Evolutionary conservation across 2,329 filamentous ascomycete genomes (phyloP), one percentile per base, ranked within the genome.

Genomic region (Phaeophleospora eucalypticola): DNA sequence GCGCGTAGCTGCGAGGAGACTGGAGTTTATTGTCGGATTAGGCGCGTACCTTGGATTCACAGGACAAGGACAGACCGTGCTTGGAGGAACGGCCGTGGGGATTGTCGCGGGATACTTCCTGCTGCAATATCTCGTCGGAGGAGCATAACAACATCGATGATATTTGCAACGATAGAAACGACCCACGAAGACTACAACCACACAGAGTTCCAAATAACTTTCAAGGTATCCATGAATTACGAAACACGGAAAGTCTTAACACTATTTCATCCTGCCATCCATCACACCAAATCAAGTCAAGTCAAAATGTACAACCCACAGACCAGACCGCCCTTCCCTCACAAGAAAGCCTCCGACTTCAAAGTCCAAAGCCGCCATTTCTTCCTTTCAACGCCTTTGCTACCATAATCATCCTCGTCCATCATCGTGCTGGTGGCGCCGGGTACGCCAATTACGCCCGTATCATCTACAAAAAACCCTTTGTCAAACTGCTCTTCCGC

Each of bases 11-110:
- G 83, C 82, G 7, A 73, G 81, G 45, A 70, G 67, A 35, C 76
- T 76, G 53, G 84, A 87, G 62, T 36, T 84, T 19, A 58, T 78
- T 17, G 76, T 84, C 2, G 84, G 84, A 9, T 65, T 77, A 36
- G 57, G 73, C 15, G 76, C 79, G 9, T 82, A 82, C 60, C 61
- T 84, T 20, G 69, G 60, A 1, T 51, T 72, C 56, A 76, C 73
- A 6, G 67, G 67, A 60, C 71, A 74, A 59, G 74, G 74, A 20
- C 65, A 70, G 44, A 63, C 64, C 9, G 58, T 73, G 36, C 49
- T 67, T 20, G 47, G 53, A n/a, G 64, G 60, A 2, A 60, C 60
- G 19, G 21, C 65, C 2, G 54, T 63, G 2, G 65, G 61, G 1
- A 33, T 62, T 7, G 15, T 67, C 14, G 65, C 62, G 2, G 63